Percentiles rank a stretch among this genome's conserved stretches.
These are phyloP conservation scores for Trametes sp. DNA, from an alignment of 1,284 basidiomycete species.

Conservation along the genomic window DNA sequence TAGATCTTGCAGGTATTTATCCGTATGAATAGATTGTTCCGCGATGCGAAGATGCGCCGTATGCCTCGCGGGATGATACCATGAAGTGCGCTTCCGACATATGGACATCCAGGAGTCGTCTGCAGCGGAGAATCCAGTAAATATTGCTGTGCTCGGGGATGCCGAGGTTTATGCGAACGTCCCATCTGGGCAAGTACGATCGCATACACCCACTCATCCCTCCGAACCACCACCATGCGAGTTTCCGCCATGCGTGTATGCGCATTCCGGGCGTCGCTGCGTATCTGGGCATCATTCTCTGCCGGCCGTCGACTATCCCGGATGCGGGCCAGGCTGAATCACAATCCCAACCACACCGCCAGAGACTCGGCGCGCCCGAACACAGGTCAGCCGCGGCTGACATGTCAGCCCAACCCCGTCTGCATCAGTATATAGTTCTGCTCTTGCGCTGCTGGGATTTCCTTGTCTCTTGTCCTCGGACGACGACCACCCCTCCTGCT, in stretches of 20 bases:
- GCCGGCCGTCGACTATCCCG: too few species aligned
- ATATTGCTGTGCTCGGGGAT: neutral
- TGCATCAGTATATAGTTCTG: neutral
- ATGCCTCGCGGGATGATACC: too few species aligned
- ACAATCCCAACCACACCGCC: neutral
- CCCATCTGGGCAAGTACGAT: neutral
- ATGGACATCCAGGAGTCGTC: neutral
- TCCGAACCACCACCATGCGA: too few species aligned
- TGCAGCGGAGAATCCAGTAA: neutral
- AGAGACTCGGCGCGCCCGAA: neutral
- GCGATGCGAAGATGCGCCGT: neutral
- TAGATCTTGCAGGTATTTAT: conserved; percentile 12
- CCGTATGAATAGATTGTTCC: conserved; percentile 2
- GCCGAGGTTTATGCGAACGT: neutral
- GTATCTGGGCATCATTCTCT: too few species aligned
- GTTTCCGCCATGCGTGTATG: too few species aligned
- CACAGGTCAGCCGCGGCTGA: neutral
- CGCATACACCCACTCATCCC: neutral
- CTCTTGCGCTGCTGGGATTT: neutral
- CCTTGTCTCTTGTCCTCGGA: neutral
- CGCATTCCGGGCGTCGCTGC: too few species aligned
- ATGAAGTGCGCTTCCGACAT: too few species aligned
- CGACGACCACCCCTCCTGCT: neutral
- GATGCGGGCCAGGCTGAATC: neutral
- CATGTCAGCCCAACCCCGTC: neutral